Evolutionary conservation across 192 early-diverging fungal species (phyloP).

Genomic region (Entophlyctis luteolus): DNA sequence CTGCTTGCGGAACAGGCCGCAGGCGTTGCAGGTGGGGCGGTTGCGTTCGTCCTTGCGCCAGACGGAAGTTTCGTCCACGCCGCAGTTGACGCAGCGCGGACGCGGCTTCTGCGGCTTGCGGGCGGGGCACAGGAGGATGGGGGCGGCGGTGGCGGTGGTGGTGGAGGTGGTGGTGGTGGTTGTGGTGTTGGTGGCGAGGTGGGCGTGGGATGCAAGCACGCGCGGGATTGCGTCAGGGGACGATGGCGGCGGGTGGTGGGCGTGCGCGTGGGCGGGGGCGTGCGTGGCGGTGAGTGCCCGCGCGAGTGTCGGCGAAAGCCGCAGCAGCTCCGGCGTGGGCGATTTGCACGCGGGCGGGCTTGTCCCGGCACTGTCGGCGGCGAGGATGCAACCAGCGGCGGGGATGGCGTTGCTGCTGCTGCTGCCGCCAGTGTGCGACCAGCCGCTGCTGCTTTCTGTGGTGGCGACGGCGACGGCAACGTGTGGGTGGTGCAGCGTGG

Average conservation of each 20-base stretch:
- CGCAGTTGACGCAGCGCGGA: neutral
- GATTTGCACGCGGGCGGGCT: too few relatives aligned
- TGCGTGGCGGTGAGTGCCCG: too few relatives aligned
- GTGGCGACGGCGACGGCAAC: neutral
- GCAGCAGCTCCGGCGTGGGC: too few relatives aligned
- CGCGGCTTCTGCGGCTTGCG: too few relatives aligned
- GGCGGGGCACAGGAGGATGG: too few relatives aligned
- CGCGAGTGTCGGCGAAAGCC: neutral
- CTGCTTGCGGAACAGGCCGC: neutral
- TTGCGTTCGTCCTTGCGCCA: neutral
- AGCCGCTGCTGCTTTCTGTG: neutral
- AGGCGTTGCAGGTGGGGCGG: neutral
- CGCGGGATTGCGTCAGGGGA: too few relatives aligned
- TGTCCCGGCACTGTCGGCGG: neutral
- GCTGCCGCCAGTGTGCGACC: too few relatives aligned
- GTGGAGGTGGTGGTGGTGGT: too few relatives aligned
- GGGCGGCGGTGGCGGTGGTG: too few relatives aligned
- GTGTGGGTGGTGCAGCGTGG: neutral
- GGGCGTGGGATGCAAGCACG: too few relatives aligned
- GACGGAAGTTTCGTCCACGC: neutral
- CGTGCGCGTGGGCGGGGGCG: neutral
- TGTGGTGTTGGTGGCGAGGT: too few relatives aligned
- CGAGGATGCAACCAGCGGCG: neutral
- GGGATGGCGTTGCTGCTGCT: neutral
- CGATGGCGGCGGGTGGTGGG: neutral